These are phyloP conservation scores for Eimeria acervulina DNA, from an alignment of 169 alveolate species.

Conservation along the genomic window DNA sequence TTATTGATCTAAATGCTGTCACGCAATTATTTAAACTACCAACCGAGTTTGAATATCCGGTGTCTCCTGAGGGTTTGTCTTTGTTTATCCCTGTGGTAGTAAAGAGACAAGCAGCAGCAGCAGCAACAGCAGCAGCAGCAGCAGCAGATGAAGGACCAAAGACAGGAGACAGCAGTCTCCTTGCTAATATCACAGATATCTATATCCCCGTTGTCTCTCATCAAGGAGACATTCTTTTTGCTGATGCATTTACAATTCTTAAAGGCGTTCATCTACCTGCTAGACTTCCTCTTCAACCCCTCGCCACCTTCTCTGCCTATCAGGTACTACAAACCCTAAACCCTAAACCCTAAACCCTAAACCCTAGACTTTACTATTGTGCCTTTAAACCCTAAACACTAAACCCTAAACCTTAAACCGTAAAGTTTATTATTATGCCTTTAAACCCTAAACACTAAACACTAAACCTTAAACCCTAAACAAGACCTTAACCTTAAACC, in stretches of 20 bases:
- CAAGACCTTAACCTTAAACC: no score
- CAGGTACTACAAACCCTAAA: neutral
- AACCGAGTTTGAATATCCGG: neutral
- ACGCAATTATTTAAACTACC: neutral
- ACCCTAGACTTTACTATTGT: neutral
- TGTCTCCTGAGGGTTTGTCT: conserved; percentile 13
- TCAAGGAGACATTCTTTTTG: conserved; percentile 2
- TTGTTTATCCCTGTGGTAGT: conserved; percentile 9
- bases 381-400: neutral
- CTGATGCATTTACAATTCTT: neutral
- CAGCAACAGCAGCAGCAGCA: no score
- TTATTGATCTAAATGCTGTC: neutral
- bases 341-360: conserved; percentile 4
- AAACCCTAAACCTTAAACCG: conserved; percentile 1
- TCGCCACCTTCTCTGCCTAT: conserved; percentile 7
- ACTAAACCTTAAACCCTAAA: neutral
- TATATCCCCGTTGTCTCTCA: neutral
- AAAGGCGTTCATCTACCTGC: neutral
- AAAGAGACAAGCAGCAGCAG: neutral
- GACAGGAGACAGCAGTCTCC: neutral
- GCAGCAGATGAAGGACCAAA: neutral
- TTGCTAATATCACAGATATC: neutral
- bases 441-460: neutral
- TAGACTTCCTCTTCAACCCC: neutral
- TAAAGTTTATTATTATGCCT: neutral